phyloP scores from a whole-genome alignment of 176 grass and related monocot species.

The Musa acuminata region DNA sequence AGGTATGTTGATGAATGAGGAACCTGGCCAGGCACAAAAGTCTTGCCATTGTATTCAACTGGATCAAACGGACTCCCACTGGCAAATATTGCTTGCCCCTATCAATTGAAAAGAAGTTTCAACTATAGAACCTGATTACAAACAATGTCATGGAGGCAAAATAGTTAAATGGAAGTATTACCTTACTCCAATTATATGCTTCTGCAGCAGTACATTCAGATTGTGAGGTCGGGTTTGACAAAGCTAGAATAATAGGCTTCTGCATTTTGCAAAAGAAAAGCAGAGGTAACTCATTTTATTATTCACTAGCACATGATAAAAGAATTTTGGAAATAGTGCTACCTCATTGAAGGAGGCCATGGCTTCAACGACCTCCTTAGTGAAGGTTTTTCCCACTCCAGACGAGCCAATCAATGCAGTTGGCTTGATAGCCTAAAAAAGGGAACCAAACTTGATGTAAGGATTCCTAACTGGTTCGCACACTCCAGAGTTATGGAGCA shows the following conservation, averaged over 20 bases:
- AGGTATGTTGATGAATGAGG: not conserved
- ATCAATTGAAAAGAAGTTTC: not conserved
- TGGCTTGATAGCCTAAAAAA: constrained; percentile 68
- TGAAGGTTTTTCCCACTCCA: constrained; percentile 96
- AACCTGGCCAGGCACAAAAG: constrained; percentile 74
- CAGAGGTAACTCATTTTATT: not conserved
- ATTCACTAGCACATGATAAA: not conserved
- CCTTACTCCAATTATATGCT: constrained; percentile 89
- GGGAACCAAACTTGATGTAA: not conserved
- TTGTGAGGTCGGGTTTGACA: constrained; percentile 75
- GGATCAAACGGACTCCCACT: constrained; percentile 95
- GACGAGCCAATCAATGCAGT: constrained; percentile 82
- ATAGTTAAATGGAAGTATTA: constrained; percentile 17
- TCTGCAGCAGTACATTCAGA: constrained; percentile 92
- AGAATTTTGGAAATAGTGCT: not conserved
- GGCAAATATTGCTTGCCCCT: constrained; percentile 84
- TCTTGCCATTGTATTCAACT: constrained; percentile 60
- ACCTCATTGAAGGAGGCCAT: constrained; percentile 81
- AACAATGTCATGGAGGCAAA: not conserved
- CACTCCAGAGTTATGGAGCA: no score
- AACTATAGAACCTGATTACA: not conserved
- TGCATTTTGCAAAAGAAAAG: constrained; percentile 32
- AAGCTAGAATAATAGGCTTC: constrained; percentile 72
- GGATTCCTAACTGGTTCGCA: not conserved
- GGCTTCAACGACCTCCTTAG: constrained; percentile 71